Base-by-base conservation (phyloP, 2,329 filamentous ascomycete species). In the Magnaporthiopsis incrustans region DNA sequence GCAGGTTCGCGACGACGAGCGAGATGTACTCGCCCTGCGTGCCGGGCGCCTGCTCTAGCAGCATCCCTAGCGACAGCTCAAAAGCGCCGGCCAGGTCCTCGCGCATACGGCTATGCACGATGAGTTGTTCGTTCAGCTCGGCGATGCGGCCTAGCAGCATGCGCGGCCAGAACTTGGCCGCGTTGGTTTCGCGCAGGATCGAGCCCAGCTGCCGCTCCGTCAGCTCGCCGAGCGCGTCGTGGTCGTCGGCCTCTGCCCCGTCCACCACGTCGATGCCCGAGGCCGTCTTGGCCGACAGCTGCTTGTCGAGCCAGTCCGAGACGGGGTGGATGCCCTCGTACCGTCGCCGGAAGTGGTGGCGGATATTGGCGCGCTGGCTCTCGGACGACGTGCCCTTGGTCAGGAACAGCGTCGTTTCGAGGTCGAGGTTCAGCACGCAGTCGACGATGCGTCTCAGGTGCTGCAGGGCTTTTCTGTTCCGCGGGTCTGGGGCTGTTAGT, bases 171-270 rank as follows among this genome's bases (percentile, higher is more conserved):
- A 57, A 57, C 56, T 57, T 57, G n/a, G n/a, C 26, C 18, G 56
- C 56, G 56, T 57, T 57, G 56, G n/a, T 25, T n/a, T 57, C 56
- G 56, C 56, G 56, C n/a, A 57, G 56, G 56, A 57, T 57, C n/a
- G 56, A 57, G 56, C n/a, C 8, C 56, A 57, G 56, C 56, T 57
- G n/a, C 26, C 26, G n/a, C 26, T 25, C n/a, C n/a, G 56, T 57
- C n/a, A 57, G 56, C n/a, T 27, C 26, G 56, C 26, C 11, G n/a
- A 57, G 56, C n/a, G 56, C 4, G 56, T 57, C 26, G n/a, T 25
- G 11, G 56, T 57, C 56, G 56, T 57, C 56, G 1, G 22, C 7
- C 18, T 26, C 56, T 1, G n/a, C n/a, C n/a, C 25, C 53, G 53
- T 57, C 53, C 5, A 30, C 27, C n/a, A 27, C 26, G 56, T 57